phyloP scores from a whole-genome alignment of 1,284 basidiomycete species.

The Trametes sp. region DNA sequence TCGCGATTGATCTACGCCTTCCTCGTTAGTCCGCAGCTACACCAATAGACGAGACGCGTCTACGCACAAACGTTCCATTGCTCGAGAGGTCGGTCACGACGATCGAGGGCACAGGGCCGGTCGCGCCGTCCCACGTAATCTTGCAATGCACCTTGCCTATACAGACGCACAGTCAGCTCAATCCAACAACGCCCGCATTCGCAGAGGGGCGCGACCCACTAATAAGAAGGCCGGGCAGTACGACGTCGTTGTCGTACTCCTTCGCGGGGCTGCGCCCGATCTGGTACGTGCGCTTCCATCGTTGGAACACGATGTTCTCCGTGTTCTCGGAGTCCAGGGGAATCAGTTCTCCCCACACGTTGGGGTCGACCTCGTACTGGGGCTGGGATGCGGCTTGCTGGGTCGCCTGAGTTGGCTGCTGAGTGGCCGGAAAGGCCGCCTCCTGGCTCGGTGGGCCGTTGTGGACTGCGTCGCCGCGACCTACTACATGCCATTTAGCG shows the following conservation, averaged over 20 bases:
- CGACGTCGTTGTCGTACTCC: slow-evolving; percentile 52
- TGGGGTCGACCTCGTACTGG: background rate
- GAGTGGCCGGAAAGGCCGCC: background rate
- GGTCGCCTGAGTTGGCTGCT: background rate
- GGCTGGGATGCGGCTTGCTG: slow-evolving; percentile 1
- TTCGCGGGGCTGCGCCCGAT: slow-evolving; percentile 58
- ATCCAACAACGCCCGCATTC: no score
- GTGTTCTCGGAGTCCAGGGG: slow-evolving; percentile 38
- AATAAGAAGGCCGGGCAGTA: slow-evolving; percentile 69
- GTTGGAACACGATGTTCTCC: slow-evolving; percentile 64
- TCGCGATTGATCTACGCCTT: slow-evolving; percentile 68
- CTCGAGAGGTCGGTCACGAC: slow-evolving; percentile 77
- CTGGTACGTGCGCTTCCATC: slow-evolving; percentile 51
- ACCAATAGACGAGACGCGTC: no score
- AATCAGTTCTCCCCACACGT: slow-evolving; percentile 21
- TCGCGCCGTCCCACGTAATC: slow-evolving; percentile 71
- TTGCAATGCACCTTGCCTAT: slow-evolving; percentile 57
- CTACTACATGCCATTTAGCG: background rate
- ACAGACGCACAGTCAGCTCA: background rate
- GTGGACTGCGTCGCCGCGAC: background rate
- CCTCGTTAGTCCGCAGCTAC: background rate
- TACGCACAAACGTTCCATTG: slow-evolving; percentile 85
- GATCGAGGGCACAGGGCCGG: slow-evolving; percentile 58
- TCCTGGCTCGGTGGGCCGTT: background rate
- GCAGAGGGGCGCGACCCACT: no score